A percentile compares a stretch with the other conserved stretches of the same genome.
Evolutionary conservation across 192 early-diverging fungal genomes (phyloP).

Genomic region (Piromyces sp.): DNA sequence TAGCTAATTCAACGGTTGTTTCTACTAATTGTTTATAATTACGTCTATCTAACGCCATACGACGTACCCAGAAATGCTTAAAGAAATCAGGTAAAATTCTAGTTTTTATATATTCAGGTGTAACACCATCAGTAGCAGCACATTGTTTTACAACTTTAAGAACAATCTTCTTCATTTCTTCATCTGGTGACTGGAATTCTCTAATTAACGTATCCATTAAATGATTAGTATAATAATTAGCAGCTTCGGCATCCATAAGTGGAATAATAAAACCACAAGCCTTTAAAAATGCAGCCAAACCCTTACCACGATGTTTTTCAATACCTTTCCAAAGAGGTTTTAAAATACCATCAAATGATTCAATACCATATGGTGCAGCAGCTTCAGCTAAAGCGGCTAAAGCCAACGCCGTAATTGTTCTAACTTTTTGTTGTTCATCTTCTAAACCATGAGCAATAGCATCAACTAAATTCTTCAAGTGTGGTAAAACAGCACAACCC

Average conservation of each 20-base stretch:
- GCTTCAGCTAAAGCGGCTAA: constrained; percentile 91
- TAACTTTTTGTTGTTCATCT: constrained; percentile 93
- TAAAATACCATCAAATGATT: constrained; percentile 82
- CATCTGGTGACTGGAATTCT: constrained; percentile 94
- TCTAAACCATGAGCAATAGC: constrained; percentile 76
- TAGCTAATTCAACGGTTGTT: constrained; percentile 87
- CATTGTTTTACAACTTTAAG: constrained; percentile 95
- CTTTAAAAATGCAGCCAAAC: constrained; percentile 91
- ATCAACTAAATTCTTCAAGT: constrained; percentile 80
- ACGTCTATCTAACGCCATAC: constrained; percentile 88
- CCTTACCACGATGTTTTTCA: constrained; percentile 86
- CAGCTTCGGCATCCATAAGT: constrained; percentile 88
- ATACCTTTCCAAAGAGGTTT: constrained; percentile 84
- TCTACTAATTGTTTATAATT: constrained; percentile 87
- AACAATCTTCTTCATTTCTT: constrained; percentile 98
- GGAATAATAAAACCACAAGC: constrained; percentile 98
- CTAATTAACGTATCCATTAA: constrained; percentile 82
- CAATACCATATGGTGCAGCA: constrained; percentile 95
- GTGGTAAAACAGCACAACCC: constrained; percentile 86
- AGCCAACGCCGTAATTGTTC: constrained; percentile 84
- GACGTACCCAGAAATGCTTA: constrained; percentile 90
- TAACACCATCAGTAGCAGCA: constrained; percentile 79
- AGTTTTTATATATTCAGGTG: constrained; percentile 62
- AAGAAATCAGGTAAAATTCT: constrained; percentile 92
- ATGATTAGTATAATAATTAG: constrained; percentile 83